Conservation (phyloP, 2,329 filamentous ascomycete species). For the Hypoxylon sp. region DNA sequence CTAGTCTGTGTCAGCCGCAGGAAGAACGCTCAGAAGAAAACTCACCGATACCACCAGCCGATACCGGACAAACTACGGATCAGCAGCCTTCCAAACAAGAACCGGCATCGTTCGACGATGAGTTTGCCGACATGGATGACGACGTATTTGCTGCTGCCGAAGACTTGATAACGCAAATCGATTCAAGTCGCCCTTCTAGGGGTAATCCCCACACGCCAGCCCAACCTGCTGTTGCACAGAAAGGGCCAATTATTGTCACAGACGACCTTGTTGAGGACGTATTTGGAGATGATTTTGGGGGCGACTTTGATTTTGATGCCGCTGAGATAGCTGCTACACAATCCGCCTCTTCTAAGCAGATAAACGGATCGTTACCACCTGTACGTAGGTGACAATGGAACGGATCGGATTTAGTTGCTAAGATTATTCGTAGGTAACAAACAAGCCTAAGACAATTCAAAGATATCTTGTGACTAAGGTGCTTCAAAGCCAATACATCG, state of each 20-base stretch:
- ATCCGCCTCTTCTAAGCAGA: constrained; percentile 65
- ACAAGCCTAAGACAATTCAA: constrained; percentile 82
- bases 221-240: constrained; percentile 29
- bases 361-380: constrained; percentile 58
- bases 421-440: constrained; percentile 75
- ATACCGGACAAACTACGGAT: constrained; percentile 41
- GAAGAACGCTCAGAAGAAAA: constrained; percentile 46
- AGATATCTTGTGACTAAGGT: constrained; percentile 87
- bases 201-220: constrained; percentile 40
- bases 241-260: constrained; percentile 41
- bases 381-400: constrained; percentile 66
- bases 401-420: constrained; percentile 66
- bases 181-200: constrained; percentile 49
- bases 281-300: constrained; percentile 82
- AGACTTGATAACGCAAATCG: constrained; percentile 57
- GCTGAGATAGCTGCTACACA: constrained; percentile 82
- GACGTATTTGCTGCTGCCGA: constrained; percentile 69
- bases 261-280: constrained; percentile 61
- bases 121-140: constrained; percentile 78
- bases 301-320: constrained; percentile 81
- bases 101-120: constrained; percentile 61
- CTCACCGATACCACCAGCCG: constrained; percentile 30
- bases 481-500: constrained; percentile 76
- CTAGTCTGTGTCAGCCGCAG: constrained; percentile 50
- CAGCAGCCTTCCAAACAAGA: constrained; percentile 34